phyloP scores from a whole-genome alignment of 2,329 filamentous ascomycete genomes.

The Cordyceps tenuipes region DNA sequence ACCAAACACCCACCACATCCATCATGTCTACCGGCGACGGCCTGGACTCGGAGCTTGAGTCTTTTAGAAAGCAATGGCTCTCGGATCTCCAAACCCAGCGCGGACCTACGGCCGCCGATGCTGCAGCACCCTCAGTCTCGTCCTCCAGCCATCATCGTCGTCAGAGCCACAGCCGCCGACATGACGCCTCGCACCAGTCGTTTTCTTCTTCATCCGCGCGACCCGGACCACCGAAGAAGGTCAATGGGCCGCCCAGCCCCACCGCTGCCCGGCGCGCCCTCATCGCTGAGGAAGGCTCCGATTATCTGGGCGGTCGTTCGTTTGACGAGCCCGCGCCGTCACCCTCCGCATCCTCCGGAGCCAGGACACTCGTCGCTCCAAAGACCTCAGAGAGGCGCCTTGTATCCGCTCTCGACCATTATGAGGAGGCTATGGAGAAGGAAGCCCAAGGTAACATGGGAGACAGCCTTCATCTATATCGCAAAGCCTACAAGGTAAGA shows the following conservation, averaged over 20 bases:
- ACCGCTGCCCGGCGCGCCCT: neutral
- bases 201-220: neutral
- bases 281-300: constrained; percentile 19
- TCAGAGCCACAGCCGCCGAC: neutral
- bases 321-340: constrained; percentile 23
- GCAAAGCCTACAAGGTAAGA: constrained; percentile 76
- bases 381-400: constrained; percentile 38
- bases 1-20: neutral
- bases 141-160: constrained; percentile 1
- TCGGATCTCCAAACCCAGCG: constrained; percentile 58
- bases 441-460: constrained; percentile 79
- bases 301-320: constrained; percentile 21
- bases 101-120: neutral
- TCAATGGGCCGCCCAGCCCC: constrained; percentile 9
- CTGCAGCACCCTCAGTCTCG: neutral
- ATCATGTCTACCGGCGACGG: constrained; percentile 14
- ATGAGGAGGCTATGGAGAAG: constrained; percentile 82
- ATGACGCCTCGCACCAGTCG: neutral
- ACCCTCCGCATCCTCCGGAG: constrained; percentile 9
- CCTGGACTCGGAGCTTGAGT: constrained; percentile 66
- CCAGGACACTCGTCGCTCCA: constrained; percentile 14
- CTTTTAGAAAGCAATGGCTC: constrained; percentile 77
- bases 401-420: constrained; percentile 78
- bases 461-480: constrained; percentile 80
- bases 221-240: neutral